phyloP scores from a whole-genome alignment of 2,329 filamentous ascomycete genomes.

The Lasiodiplodia sp. region DNA sequence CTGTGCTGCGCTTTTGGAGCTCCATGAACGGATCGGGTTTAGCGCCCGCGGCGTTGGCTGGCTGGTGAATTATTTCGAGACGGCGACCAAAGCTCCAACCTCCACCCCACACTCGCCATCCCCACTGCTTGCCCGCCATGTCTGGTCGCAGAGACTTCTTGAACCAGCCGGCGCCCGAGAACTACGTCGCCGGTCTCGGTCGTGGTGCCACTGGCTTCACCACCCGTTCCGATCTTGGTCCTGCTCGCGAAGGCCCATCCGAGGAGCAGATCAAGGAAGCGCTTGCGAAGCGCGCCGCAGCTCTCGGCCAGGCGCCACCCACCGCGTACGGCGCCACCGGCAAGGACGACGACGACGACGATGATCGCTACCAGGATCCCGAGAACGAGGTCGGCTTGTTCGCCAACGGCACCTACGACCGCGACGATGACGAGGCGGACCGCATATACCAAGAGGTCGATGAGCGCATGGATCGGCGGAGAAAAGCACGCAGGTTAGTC shows the following conservation, averaged over 20 bases:
- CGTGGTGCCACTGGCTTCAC: constrained; percentile 98
- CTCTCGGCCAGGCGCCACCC: constrained; percentile 75
- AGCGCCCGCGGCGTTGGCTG: constrained; percentile 1
- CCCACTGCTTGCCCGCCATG: constrained; percentile 50
- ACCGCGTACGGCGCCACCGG: constrained; percentile 75
- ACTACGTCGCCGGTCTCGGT: constrained; percentile 88
- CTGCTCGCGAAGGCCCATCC: constrained; percentile 91
- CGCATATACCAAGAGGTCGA: constrained; percentile 95
- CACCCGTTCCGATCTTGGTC: constrained; percentile 93
- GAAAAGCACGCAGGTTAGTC: constrained; percentile 86
- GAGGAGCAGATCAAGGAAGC: constrained; percentile 99
- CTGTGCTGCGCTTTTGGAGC: constrained; percentile 8
- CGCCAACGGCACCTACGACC: constrained; percentile 87
- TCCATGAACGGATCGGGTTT: constrained; percentile 5
- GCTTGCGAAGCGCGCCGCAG: constrained; percentile 89
- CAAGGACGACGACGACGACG: constrained; percentile 76
- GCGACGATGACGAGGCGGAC: constrained; percentile 97
- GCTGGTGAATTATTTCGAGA: constrained; percentile 25
- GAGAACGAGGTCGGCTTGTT: constrained; percentile 97
- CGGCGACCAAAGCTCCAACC: constrained; percentile 9
- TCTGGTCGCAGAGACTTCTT: constrained; percentile 82
- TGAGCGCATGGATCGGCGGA: constrained; percentile 92
- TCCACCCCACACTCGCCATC: constrained; percentile 10
- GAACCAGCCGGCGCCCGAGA: constrained; percentile 73
- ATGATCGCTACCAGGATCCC: constrained; percentile 89